These are phyloP conservation scores for Firmiana major DNA, from an alignment of 345 rosid genomes.

Conservation along the genomic window DNA sequence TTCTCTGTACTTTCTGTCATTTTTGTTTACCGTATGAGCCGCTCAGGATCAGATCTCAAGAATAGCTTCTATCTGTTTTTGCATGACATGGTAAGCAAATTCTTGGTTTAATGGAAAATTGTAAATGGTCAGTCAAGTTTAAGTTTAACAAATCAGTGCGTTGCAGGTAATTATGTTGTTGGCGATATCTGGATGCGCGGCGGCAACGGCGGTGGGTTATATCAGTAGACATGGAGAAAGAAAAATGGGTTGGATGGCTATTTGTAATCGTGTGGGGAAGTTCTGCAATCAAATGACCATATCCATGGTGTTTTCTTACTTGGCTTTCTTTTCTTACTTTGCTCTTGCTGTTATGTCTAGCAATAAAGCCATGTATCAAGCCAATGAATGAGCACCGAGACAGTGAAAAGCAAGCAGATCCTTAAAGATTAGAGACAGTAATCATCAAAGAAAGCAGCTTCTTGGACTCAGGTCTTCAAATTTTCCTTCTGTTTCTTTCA, in stretches of 20 bases:
- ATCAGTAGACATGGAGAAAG: conserved; percentile 43
- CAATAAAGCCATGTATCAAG: conserved; percentile 25
- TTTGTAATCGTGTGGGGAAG: conserved; percentile 32
- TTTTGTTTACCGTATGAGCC: conserved; percentile 23
- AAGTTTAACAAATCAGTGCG: background rate
- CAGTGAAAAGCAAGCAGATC: background rate
- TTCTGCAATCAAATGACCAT: conserved; percentile 38
- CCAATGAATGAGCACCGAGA: background rate
- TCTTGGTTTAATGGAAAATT: background rate
- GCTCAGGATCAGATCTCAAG: conserved; percentile 18
- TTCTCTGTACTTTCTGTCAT: conserved; percentile 43
- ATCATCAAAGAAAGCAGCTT: background rate
- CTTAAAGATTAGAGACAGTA: background rate
- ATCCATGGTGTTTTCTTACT: conserved; percentile 41
- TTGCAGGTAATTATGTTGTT: conserved; percentile 49
- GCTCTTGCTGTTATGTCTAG: conserved; percentile 36
- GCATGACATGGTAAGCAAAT: conserved; percentile 49
- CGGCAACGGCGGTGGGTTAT: conserved; percentile 48
- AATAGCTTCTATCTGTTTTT: conserved; percentile 33
- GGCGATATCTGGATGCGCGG: conserved; percentile 48
- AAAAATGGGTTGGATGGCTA: conserved; percentile 33
- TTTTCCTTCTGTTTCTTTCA: background rate
- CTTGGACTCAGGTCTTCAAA: background rate
- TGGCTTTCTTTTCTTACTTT: conserved; percentile 42
- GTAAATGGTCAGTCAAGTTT: background rate